These are phyloP conservation scores for Astragalus membranaceus DNA, from an alignment of 306 rosid species.

Conservation along the genomic window DNA sequence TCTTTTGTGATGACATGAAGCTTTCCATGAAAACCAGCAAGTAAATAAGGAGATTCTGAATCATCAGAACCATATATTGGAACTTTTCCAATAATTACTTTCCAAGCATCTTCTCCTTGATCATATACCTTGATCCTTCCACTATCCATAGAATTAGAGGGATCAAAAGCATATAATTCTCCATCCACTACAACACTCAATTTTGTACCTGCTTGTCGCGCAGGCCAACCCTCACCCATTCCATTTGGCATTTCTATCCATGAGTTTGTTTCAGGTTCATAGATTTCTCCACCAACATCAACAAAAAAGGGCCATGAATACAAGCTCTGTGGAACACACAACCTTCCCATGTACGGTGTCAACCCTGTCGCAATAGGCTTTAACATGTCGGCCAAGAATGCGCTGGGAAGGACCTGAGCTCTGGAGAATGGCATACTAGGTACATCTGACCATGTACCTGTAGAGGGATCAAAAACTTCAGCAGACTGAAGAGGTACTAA, in stretches of 20 bases:
- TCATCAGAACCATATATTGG: constrained; percentile 73
- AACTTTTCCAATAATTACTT: constrained; percentile 71
- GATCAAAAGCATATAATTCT: constrained; percentile 86
- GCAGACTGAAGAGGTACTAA: constrained; percentile 88
- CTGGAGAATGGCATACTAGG: constrained; percentile 93
- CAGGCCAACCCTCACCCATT: constrained; percentile 99
- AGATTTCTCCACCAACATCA: constrained; percentile 92
- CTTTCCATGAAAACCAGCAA: constrained; percentile 83
- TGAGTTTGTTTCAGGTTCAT: constrained; percentile 72
- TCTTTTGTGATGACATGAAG: constrained; percentile 92
- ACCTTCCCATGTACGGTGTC: constrained; percentile 78
- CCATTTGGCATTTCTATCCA: constrained; percentile 94
- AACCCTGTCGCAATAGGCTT: constrained; percentile 91
- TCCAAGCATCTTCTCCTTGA: constrained; percentile 77
- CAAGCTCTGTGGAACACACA: constrained; percentile 85
- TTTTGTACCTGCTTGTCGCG: constrained; percentile 83
- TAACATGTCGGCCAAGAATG: constrained; percentile 77
- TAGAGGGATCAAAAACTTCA: constrained; percentile 78
- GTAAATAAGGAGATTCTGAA: constrained; percentile 85
- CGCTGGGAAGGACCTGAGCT: constrained; percentile 71
- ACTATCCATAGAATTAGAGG: constrained; percentile 64
- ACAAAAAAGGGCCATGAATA: constrained; percentile 96
- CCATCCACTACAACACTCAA: constrained; percentile 79
- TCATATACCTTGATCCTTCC: constrained; percentile 91
- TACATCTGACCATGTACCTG: constrained; percentile 59